Evolutionary conservation across 345 rosid species (phyloP).

Genomic region (Euphorbia peplus): DNA sequence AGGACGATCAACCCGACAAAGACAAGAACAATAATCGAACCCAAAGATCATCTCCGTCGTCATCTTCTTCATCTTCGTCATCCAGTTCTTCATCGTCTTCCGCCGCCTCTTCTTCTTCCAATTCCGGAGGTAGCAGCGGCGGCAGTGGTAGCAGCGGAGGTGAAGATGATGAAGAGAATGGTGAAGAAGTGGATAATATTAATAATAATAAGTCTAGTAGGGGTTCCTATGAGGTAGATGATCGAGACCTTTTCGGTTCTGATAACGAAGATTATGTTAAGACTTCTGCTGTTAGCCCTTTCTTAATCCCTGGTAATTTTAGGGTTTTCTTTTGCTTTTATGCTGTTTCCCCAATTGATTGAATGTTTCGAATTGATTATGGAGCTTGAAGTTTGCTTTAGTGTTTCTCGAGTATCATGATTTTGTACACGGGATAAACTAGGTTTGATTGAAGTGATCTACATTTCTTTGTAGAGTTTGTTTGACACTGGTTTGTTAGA

Average conservation of each 20-base stretch:
- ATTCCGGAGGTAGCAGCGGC: constrained; percentile 14
- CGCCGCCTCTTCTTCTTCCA: constrained; percentile 22
- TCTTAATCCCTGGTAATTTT: constrained; percentile 65
- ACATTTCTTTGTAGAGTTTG: too few relatives aligned
- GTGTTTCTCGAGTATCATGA: background rate
- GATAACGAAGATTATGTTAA: constrained; percentile 85
- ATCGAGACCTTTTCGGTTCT: constrained; percentile 78
- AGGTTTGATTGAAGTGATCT: background rate
- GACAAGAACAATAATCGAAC: constrained; percentile 24
- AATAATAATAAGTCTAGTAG: constrained; percentile 9
- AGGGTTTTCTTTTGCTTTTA: background rate
- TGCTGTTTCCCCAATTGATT: background rate
- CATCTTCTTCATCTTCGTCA: constrained; percentile 49
- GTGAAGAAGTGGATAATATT: constrained; percentile 42
- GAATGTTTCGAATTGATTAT: background rate
- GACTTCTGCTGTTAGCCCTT: constrained; percentile 61
- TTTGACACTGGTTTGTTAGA: background rate
- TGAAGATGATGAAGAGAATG: constrained; percentile 35
- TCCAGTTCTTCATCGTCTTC: constrained; percentile 37
- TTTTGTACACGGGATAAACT: background rate
- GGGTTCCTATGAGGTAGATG: constrained; percentile 23
- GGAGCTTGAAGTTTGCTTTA: background rate
- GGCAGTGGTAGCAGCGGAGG: constrained; percentile 46
- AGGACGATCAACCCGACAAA: constrained; percentile 9
- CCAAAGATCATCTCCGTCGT: constrained; percentile 48